Conservation (phyloP, 1,284 basidiomycete genomes). For the Pyrrhoderma lamaoense region DNA sequence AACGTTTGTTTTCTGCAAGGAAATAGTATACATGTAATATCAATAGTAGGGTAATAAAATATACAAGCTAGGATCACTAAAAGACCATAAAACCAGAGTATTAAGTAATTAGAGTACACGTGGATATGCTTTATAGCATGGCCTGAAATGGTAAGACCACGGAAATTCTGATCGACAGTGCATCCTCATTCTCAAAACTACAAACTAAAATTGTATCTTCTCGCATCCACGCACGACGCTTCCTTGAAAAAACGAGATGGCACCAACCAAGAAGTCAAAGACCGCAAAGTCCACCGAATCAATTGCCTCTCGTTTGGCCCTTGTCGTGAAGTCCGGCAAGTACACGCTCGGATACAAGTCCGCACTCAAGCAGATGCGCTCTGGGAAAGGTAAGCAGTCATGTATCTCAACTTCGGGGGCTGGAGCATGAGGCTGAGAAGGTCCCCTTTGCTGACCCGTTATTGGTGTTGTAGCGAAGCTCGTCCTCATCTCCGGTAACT, state of each 20-base stretch:
- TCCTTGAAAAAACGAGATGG: constrained; percentile 49
- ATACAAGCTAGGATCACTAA: too few relatives aligned
- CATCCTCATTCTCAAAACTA: not conserved
- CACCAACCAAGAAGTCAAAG: constrained; percentile 92
- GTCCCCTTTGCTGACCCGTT: constrained; percentile 66
- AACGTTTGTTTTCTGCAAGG: too few relatives aligned
- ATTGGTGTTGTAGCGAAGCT: constrained; percentile 76
- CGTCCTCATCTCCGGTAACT: constrained; percentile 98
- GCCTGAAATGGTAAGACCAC: not conserved
- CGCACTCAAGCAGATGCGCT: constrained; percentile 97
- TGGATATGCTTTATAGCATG: constrained; percentile 1
- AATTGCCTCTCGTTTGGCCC: constrained; percentile 91
- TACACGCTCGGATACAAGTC: constrained; percentile 95
- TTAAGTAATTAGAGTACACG: too few relatives aligned
- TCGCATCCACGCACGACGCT: constrained; percentile 20
- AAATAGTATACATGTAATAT: too few relatives aligned
- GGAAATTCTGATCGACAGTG: not conserved
- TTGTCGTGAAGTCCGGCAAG: constrained; percentile 97
- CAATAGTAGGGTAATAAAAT: too few relatives aligned
- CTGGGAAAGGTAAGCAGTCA: constrained; percentile 82
- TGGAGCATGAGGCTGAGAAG: constrained; percentile 96
- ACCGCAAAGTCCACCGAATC: constrained; percentile 87
- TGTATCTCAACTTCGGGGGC: constrained; percentile 53
- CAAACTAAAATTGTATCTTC: constrained; percentile 17
- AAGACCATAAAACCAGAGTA: too few relatives aligned